phyloP scores from a whole-genome alignment of 2,329 filamentous ascomycete species.

The Colletotrichum aenigma region DNA sequence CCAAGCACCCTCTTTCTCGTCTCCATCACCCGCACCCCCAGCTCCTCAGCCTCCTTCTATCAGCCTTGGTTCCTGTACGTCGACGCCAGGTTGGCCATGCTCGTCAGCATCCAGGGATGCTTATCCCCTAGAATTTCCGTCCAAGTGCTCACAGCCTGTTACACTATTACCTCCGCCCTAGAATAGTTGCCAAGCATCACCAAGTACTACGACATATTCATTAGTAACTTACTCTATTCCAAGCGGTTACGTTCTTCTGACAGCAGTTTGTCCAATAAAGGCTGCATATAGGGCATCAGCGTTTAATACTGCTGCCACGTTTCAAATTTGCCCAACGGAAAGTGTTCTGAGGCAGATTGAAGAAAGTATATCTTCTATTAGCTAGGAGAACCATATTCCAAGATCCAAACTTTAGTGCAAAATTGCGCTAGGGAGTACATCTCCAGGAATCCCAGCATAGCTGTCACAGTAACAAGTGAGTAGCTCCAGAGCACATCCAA shows the following conservation, averaged over 20 bases:
- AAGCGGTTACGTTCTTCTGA: not conserved
- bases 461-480: slow-evolving; percentile 32
- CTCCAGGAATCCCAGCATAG: slow-evolving; percentile 31
- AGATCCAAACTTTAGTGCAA: slow-evolving; percentile 26
- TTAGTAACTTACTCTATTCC: slow-evolving; percentile 2
- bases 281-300: not conserved
- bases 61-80: too few species aligned
- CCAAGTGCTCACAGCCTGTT: not conserved
- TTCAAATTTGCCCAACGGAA: not conserved
- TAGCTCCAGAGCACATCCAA: slow-evolving; percentile 37
- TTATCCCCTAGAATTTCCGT: too few species aligned
- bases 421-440: slow-evolving; percentile 1
- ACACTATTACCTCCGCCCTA: not conserved
- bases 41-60: too few species aligned
- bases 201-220: slow-evolving; percentile 15
- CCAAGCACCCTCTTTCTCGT: too few species aligned
- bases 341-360: not conserved
- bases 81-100: too few species aligned
- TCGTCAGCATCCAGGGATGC: too few species aligned
- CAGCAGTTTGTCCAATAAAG: not conserved
- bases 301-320: not conserved
- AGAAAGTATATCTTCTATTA: slow-evolving; percentile 20
- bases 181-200: not conserved
- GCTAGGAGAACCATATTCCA: not conserved
- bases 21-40: too few species aligned